phyloP scores from a whole-genome alignment of 345 rosid genomes.

The Isatis tinctoria region DNA sequence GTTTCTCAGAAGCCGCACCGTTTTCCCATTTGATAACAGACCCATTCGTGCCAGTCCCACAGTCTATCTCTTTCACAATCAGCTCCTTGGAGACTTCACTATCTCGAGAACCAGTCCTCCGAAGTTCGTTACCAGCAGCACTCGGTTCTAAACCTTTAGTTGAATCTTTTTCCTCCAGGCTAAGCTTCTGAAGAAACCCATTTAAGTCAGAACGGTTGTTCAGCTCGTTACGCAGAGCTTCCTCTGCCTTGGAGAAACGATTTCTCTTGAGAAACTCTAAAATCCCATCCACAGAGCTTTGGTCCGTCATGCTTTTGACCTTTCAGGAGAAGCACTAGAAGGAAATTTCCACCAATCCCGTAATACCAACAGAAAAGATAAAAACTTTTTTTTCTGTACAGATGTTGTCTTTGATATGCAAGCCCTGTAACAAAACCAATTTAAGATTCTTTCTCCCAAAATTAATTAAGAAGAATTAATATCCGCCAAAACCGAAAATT shows the following conservation, averaged over 20 bases:
- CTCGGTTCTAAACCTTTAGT: slow-evolving; percentile 36
- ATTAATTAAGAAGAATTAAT: neutral
- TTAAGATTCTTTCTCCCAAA: neutral
- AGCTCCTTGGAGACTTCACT: slow-evolving; percentile 71
- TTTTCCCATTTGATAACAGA: slow-evolving; percentile 58
- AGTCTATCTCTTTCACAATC: slow-evolving; percentile 86
- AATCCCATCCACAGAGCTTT: slow-evolving; percentile 66
- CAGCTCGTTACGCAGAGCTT: slow-evolving; percentile 89
- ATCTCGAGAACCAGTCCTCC: slow-evolving; percentile 40
- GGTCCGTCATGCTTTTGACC: slow-evolving; percentile 55
- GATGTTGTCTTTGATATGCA: slow-evolving; percentile 1
- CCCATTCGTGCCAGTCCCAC: slow-evolving; percentile 59
- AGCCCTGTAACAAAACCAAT: neutral
- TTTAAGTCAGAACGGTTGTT: slow-evolving; percentile 62
- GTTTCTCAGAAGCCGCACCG: slow-evolving; percentile 40
- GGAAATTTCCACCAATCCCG: slow-evolving; percentile 38
- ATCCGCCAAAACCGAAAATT: neutral
- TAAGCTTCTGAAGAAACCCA: slow-evolving; percentile 62
- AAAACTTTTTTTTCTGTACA: neutral
- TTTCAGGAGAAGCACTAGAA: slow-evolving; percentile 28
- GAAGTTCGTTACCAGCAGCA: slow-evolving; percentile 24
- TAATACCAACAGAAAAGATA: slow-evolving; percentile 4
- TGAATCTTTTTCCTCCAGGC: slow-evolving; percentile 48
- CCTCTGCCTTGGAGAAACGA: slow-evolving; percentile 86
- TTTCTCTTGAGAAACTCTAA: slow-evolving; percentile 75